A percentile compares a stretch with the other conserved stretches of the same genome.
These are phyloP conservation scores for Sugiyamaella chiloensis DNA, from an alignment of 805 yeast genomes.

Conservation along the genomic window DNA sequence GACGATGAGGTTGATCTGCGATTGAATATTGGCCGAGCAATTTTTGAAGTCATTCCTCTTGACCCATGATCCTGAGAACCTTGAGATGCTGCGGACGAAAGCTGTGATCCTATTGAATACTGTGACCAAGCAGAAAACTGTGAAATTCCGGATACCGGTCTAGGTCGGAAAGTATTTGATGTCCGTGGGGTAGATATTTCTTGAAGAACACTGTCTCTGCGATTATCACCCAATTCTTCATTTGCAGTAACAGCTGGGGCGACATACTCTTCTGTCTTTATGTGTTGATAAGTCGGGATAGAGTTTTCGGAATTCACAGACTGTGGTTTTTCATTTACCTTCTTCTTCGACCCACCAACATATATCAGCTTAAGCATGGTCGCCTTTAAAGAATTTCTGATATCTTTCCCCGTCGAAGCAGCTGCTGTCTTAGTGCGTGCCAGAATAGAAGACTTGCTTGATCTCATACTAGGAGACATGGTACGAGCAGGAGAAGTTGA, in stretches of 20 bases:
- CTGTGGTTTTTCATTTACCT: background rate
- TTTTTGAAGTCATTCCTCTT: slow-evolving; percentile 1
- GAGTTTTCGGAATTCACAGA: too few relatives aligned
- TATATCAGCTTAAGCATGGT: slow-evolving; percentile 12
- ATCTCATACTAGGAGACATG: slow-evolving; percentile 3
- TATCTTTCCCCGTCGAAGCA: slow-evolving; percentile 2
- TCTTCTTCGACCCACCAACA: slow-evolving; percentile 5
- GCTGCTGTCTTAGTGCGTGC: slow-evolving; percentile 3
- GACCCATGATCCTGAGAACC: slow-evolving; percentile 20
- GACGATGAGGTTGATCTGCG: slow-evolving; percentile 30
- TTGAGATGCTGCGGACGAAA: slow-evolving; percentile 25
- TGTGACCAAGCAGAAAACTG: slow-evolving; percentile 51
- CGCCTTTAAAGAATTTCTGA: slow-evolving; percentile 7
- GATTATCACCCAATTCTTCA: too few relatives aligned
- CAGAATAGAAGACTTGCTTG: slow-evolving; percentile 9
- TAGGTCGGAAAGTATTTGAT: slow-evolving; percentile 17
- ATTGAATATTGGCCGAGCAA: slow-evolving; percentile 19
- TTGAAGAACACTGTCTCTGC: background rate
- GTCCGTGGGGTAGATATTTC: background rate
- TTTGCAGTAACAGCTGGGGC: too few relatives aligned
- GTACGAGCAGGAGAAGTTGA: slow-evolving; percentile 1
- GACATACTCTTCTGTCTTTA: too few relatives aligned
- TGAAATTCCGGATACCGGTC: slow-evolving; percentile 54
- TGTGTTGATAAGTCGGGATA: too few relatives aligned
- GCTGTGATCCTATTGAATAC: slow-evolving; percentile 41